Base-by-base conservation (phyloP, 352 stramenopile genomes). In the Globisporangium viniferum region DNA sequence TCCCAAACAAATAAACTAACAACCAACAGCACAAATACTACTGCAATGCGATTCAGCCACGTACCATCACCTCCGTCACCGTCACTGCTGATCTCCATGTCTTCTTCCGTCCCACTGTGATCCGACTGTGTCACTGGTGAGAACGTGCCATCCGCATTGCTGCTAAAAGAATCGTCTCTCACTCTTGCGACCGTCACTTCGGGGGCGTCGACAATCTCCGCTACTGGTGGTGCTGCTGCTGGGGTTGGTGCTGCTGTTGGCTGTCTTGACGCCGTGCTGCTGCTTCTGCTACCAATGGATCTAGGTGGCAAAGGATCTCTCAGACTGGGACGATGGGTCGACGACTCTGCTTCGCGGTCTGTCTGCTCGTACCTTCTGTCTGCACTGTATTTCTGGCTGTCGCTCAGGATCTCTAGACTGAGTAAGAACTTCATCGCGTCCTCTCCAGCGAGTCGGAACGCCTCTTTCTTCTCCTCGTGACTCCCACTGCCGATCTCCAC, bases 401-500 rank as follows among this genome's bases (percentile, higher is more conserved):
- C 39, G 14, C 18, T 41, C 24, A 74, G 41, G 10, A 83, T 69
- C 48, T 54, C 54, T 9, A 81, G 49, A 27, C 27, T 55, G 9
- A 73, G 54, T n/a, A 91, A 10, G 54, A 90, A 89, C 24, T 73
- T 58, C 29, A 84, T 73, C 3, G 81, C 73, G n/a, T 74, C 78
- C 5, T 75, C 58, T 0, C 74, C 73, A 2, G 81, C 85, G 10
- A 82, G 49, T 29, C 78, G 75, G 49, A 86, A 88, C 27, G 81
- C 83, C 33, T 77, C 72, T 7, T 76, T 67, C 51, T 86, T 89
- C 33, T 86, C 72, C 59, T 80, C 76, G 33, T 85, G 72, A 27
- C 83, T 90, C 5, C 83, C 83, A 62, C 82, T 91, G 9, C 85
- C 85, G 44, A 93, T 79, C 44, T 92, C 85, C 10, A 93, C 75